Percentiles rank a stretch among this genome's conserved stretches.
These are phyloP conservation scores for Dovyalis caffra DNA, from an alignment of 345 rosid genomes.

Conservation along the genomic window DNA sequence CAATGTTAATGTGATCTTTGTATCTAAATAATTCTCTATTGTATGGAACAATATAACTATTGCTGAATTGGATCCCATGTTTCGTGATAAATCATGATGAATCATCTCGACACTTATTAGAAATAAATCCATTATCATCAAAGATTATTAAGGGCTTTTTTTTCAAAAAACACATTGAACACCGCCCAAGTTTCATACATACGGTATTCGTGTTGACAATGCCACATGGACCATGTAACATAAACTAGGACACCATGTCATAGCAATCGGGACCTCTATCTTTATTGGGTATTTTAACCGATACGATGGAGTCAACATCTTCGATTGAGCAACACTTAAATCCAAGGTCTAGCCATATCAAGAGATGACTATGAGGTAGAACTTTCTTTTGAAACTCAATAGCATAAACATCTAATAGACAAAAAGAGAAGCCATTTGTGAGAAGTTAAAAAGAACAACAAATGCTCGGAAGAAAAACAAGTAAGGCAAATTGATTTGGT, in stretches of 20 bases:
- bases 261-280: no score
- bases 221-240: not conserved
- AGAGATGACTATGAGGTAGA: not conserved
- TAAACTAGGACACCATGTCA: not conserved
- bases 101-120: not conserved
- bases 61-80: not conserved
- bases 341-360: not conserved
- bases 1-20: constrained; percentile 8
- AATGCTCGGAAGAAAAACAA: not conserved
- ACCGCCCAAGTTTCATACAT: not conserved
- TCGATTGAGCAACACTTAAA: fast-evolving
- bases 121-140: no score
- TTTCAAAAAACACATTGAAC: not conserved
- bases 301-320: no score
- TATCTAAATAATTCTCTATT: no score
- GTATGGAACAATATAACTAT: not conserved
- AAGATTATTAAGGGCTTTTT: not conserved
- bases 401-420: not conserved
- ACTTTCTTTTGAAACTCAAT: not conserved
- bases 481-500: no score
- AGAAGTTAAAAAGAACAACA: not conserved
- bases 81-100: not conserved
- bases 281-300: no score
- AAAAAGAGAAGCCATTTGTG: not conserved
- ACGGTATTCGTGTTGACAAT: no score